Evolutionary conservation across 2,329 filamentous ascomycete species (phyloP).

Genomic region (Ophiosphaerella herpotricha): DNA sequence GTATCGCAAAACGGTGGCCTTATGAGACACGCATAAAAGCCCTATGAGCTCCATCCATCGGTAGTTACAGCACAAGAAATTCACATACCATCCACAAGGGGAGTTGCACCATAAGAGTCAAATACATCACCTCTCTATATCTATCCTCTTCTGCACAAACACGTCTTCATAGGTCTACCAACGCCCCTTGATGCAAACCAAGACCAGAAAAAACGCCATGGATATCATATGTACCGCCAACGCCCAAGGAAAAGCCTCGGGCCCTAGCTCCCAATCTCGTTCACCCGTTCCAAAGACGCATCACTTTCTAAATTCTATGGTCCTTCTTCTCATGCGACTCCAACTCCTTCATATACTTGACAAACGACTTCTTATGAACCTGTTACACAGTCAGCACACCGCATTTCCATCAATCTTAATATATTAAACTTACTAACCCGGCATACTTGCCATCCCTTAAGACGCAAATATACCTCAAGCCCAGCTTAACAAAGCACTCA

Average conservation of each 20-base stretch:
- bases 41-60: too few relatives aligned
- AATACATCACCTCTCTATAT: background rate
- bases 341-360: slow-evolving; percentile 87
- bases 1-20: too few relatives aligned
- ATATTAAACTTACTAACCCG: slow-evolving; percentile 69
- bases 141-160: background rate
- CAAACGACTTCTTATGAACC: slow-evolving; percentile 96
- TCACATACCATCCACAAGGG: too few relatives aligned
- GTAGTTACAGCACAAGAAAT: too few relatives aligned
- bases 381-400: slow-evolving; percentile 39
- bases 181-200: background rate
- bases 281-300: background rate
- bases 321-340: slow-evolving; percentile 57
- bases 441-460: slow-evolving; percentile 81
- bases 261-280: too few relatives aligned
- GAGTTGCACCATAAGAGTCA: too few relatives aligned
- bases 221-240: slow-evolving; percentile 1
- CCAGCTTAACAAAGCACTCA: slow-evolving; percentile 94
- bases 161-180: background rate
- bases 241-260: background rate
- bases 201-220: background rate
- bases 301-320: slow-evolving; percentile 1
- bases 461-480: slow-evolving; percentile 90
- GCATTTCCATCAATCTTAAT: background rate
- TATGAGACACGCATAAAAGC: too few relatives aligned